phyloP scores from a whole-genome alignment of 1,284 basidiomycete genomes.

The Papiliotrema laurentii region DNA sequence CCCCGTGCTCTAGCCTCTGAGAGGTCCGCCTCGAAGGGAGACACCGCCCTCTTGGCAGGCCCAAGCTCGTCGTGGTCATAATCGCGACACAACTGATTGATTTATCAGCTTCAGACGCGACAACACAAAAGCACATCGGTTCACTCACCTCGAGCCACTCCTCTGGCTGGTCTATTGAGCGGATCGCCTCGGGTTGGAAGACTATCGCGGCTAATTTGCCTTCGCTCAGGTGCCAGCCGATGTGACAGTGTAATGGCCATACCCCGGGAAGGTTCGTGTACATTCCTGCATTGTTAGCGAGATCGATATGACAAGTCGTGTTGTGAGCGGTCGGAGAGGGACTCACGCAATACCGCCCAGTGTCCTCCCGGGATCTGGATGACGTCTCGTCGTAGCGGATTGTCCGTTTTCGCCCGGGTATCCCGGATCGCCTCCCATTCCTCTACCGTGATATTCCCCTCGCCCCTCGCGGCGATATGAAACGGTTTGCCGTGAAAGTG shows the following conservation, averaged over 20 bases:
- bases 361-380: constrained; percentile 28
- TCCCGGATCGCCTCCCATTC: constrained; percentile 8
- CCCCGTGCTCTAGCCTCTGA: no score
- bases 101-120: no score
- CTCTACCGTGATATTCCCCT: constrained; percentile 24
- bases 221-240: constrained; percentile 20
- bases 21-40: neutral
- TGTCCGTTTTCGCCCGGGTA: constrained; percentile 26
- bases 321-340: neutral
- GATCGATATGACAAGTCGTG: neutral
- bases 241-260: constrained; percentile 26
- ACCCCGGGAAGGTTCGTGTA: constrained; percentile 12
- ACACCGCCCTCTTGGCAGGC: neutral
- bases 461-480: constrained; percentile 38
- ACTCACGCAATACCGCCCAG: constrained; percentile 29
- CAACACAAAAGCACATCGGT: no score
- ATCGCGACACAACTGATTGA: neutral
- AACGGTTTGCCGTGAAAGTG: constrained; percentile 33
- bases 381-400: constrained; percentile 47
- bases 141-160: constrained; percentile 11
- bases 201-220: constrained; percentile 21
- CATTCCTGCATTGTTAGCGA: neutral
- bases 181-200: constrained; percentile 9
- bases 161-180: constrained; percentile 3
- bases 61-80: neutral